A percentile compares a stretch with the other conserved stretches of the same genome.
Conservation (phyloP, 306 rosid species). For the Castanospermum australe region DNA sequence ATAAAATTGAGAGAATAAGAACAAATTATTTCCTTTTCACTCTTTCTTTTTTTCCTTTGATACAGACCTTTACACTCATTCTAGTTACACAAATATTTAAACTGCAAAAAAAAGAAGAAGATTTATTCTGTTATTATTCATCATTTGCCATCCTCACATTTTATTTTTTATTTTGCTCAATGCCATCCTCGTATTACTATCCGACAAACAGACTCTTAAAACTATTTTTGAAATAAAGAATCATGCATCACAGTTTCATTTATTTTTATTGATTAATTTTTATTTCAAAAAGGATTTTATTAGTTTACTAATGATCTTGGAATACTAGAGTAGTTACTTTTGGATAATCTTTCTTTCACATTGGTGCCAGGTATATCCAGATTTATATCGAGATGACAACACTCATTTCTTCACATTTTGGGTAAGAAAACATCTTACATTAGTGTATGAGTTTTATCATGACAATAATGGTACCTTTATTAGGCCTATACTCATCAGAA, state of each 20-base stretch:
- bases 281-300: background rate
- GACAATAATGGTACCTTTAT: background rate
- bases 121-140: too few relatives aligned
- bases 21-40: too few relatives aligned
- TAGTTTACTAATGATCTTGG: background rate
- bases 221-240: too few relatives aligned
- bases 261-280: background rate
- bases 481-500: background rate
- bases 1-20: too few relatives aligned
- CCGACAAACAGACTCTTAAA: too few relatives aligned
- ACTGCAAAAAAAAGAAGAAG: too few relatives aligned
- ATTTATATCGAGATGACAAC: background rate
- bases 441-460: background rate
- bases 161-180: too few relatives aligned
- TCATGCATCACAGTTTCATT: background rate
- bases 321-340: background rate
- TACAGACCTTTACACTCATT: too few relatives aligned
- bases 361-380: constrained; percentile 1
- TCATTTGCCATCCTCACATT: too few relatives aligned
- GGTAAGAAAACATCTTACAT: background rate
- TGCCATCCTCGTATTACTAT: too few relatives aligned
- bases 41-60: too few relatives aligned
- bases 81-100: too few relatives aligned
- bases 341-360: background rate
- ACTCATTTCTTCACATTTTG: background rate